Evolutionary conservation across 2,329 filamentous ascomycete genomes (phyloP).

Genomic region (Taxawa tesnikishii): DNA sequence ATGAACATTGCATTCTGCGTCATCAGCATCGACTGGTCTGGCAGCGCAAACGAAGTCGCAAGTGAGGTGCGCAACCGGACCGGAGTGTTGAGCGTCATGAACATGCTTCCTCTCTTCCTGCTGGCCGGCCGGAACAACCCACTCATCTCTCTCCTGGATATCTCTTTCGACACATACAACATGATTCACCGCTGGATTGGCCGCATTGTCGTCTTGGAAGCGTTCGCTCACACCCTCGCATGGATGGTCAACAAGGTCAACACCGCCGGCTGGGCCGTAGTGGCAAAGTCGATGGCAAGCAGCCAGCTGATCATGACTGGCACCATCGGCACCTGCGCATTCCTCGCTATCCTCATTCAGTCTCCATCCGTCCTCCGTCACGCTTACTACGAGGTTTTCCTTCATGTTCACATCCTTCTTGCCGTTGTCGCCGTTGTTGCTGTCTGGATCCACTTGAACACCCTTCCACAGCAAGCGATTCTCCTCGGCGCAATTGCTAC

Average conservation of each 20-base stretch:
- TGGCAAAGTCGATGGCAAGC: constrained; percentile 26
- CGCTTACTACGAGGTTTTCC: constrained; percentile 69
- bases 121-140: constrained; percentile 69
- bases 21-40: constrained; percentile 46
- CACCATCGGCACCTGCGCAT: constrained; percentile 48
- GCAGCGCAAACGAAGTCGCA: constrained; percentile 57
- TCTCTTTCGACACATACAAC: constrained; percentile 77
- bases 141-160: constrained; percentile 56
- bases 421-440: constrained; percentile 49
- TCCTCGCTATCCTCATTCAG: constrained; percentile 53
- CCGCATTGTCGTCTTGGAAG: constrained; percentile 60
- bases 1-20: constrained; percentile 34
- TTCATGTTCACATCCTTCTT: constrained; percentile 56
- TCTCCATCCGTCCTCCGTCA: constrained; percentile 61
- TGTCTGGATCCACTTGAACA: constrained; percentile 53
- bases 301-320: constrained; percentile 46
- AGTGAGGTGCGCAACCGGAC: constrained; percentile 53
- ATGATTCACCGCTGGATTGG: constrained; percentile 71
- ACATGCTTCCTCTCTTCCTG: constrained; percentile 68
- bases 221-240: constrained; percentile 51
- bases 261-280: constrained; percentile 36
- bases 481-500: constrained; percentile 50
- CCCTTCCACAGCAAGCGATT: constrained; percentile 46
- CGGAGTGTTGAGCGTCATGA: constrained; percentile 58
- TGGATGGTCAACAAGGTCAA: constrained; percentile 38